Base-by-base conservation (phyloP, 208 protist genomes). In the Trypanosoma melophagium region DNA sequence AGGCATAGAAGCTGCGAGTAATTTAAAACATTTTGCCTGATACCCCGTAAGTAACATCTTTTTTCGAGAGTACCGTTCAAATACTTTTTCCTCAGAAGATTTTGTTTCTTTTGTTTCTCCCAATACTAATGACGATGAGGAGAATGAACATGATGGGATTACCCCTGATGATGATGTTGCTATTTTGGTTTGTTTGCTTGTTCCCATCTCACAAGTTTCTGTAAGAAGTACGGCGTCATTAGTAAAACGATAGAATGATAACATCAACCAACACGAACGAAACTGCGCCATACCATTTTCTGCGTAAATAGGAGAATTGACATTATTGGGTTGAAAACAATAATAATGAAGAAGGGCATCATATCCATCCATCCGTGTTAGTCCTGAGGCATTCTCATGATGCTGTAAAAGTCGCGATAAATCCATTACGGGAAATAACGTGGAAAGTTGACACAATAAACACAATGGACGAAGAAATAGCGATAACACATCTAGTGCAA, bases 231-330 rank as follows among this genome's bases (percentile, higher is more conserved):
- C n/a, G n/a, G 84, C 76, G 57, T 92, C 82, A 17, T 57, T 59
- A 16, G 83, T 86, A 61, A 90, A 86, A 38, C 81, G 77, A 74
- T 95, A 95, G 78, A 89, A 82, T 22, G 81, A 80, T 16, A 92
- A 57, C 76, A 95, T 81, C 56, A 95, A 66, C 89, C 89, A 95
- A 38, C 69, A 90, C 8, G 86, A 80, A 61, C 86, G 89, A 71
- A 95, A 88, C 59, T 77, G 71, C 5, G 62, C 49, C 47, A 79
- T 70, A 4, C 66, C 56, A 58, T 80, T 67, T 14, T 71, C 71
- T 25, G 52, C 58, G 54, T 63, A 69, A 56, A 69, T 54, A 59
- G 66, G 50, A 60, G 69, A 70, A 28, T 64, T 76, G 25, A 77
- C 53, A 22, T 47, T 82, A 24, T 71, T 80, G 25, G 74, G 70